These are phyloP conservation scores for Tulasnella sp. DNA, from an alignment of 768 basidiomycete species.

Conservation along the genomic window DNA sequence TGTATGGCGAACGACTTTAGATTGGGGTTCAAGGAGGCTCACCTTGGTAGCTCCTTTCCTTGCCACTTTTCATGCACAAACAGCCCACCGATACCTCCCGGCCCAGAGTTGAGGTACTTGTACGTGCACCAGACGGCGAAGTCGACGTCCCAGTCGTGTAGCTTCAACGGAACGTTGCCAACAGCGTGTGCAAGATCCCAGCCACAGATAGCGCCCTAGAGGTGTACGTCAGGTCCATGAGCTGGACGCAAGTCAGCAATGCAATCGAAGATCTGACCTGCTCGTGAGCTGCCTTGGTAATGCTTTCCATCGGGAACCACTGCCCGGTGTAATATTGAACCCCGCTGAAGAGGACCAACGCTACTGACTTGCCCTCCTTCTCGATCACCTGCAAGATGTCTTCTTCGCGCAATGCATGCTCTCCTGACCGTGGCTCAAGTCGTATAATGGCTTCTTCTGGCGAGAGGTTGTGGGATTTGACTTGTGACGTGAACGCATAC, in stretches of 20 bases:
- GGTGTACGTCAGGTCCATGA: not conserved
- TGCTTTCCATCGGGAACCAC: slow-evolving; percentile 73
- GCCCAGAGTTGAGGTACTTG: slow-evolving; percentile 94
- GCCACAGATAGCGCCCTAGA: slow-evolving; percentile 77
- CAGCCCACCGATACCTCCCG: slow-evolving; percentile 92
- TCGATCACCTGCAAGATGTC: slow-evolving; percentile 74
- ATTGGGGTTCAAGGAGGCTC: slow-evolving; percentile 10
- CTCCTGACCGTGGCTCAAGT: slow-evolving; percentile 67
- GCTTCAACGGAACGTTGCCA: slow-evolving; percentile 79
- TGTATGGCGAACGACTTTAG: not conserved
- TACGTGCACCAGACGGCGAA: slow-evolving; percentile 99
- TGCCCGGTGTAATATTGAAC: slow-evolving; percentile 98
- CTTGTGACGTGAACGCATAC: slow-evolving; percentile 98
- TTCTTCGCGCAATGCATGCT: slow-evolving; percentile 73
- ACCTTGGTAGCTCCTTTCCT: slow-evolving; percentile 51
- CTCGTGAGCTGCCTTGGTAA: slow-evolving; percentile 75
- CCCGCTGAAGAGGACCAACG: slow-evolving; percentile 85
- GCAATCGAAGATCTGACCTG: slow-evolving; percentile 39
- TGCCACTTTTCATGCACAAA: slow-evolving; percentile 82
- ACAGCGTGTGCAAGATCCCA: slow-evolving; percentile 95
- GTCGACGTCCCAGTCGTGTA: slow-evolving; percentile 92
- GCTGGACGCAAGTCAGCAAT: slow-evolving; percentile 1
- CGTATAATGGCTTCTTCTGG: slow-evolving; percentile 65
- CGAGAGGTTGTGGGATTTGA: slow-evolving; percentile 61
- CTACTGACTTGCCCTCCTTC: slow-evolving; percentile 62